Base-by-base conservation (phyloP, 495 filamentous ascomycete genomes). In the Penicillium longicatenatum region DNA sequence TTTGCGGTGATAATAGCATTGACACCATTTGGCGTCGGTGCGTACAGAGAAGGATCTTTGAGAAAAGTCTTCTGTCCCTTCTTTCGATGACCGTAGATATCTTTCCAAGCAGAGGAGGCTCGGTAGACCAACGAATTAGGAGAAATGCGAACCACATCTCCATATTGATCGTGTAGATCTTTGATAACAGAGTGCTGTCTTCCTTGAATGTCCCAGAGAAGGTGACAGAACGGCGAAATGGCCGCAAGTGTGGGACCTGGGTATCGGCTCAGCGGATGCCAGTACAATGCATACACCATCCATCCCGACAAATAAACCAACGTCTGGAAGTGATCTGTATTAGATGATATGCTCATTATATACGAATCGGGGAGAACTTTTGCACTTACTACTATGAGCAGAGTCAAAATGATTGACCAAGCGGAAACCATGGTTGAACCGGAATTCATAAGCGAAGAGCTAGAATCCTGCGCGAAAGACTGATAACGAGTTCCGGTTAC, bases 81-180 rank as follows among this genome's bases (percentile, higher is more conserved):
- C 19, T 71, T 68, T 16, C 70, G 72, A 52, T 82, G 80, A 14
- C 78, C 79, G 67, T 84, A 84, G 41, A 86, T 84, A 29, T 86
- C 83, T 39, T 75, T 77, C 82, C 82, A 86, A 2, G 83, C 84
- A 50, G 75, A 60, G 0, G 81, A 66, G 17, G 72, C 65, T 22
- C 62, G 75, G 64, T 78, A 88, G 0, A 71, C 72, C 14, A 88
- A 70, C 48, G 83, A 73, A 62, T 82, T 74, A 0, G 84, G 83
- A 0, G 77, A 74, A 33, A 84, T 69, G 7, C 84, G 80, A 10
- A 88, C 79, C 1, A 83, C 74, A 14, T 70, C 61, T 3, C 84
- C 84, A 55, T 87, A 85, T 30, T 72, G 59, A 11, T 71, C 62
- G 70, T 85, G 83, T 7, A 82, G 70, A 9, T 60, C 53, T 33